Evolutionary conservation across 2,329 filamentous ascomycete species (phyloP), one percentile per base, ranked within the genome.

Genomic region (Ilyonectria mors-panacis): DNA sequence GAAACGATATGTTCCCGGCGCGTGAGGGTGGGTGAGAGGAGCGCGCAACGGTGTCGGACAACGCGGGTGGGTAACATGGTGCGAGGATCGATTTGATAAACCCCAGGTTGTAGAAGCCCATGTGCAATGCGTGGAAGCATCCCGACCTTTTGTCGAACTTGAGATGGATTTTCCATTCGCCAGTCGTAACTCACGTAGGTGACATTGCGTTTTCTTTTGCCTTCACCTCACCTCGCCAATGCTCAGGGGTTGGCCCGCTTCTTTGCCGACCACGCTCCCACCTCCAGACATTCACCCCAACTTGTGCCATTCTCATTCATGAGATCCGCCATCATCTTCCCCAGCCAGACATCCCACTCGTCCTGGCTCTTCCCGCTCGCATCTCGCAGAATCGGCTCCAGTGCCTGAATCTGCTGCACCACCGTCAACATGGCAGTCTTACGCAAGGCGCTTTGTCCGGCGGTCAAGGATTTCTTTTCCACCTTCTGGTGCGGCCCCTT

Each of bases 321-420:
- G 76, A 98, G 81, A 80, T 96, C 92, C 53, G 89, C 88, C 87
- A 94, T 95, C 92, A 97, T 93, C 80, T 92, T 93, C 45, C 91
- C 90, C 82, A 93, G 90, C 95, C 95, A 98, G 47, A 90, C 86
- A 79, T 97, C 93, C 94, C 94, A 98, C 82, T 98, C 95, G 73
- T 97, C 94, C 77, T 93, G 90, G 75, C 92, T 94, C 85, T 97
- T 97, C 15, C 92, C 93, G 76, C 93, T 97, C 51, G 90, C 89
- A 75, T 97, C 93, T 73, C 93, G 89, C 73, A 98, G 83, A 65
- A 96, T 82, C 6, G 94, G 93, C 80, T 98, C 95, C 75, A 98
- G 83, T 69, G 92, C 92, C 78, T 96, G 93, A 60, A 97, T 93
- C 86, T 94, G 88, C 78, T 95, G 92, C 59, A 97, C 89, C 6